Base-by-base conservation (phyloP, 495 filamentous ascomycete species). In the Neurospora sp. region DNA sequence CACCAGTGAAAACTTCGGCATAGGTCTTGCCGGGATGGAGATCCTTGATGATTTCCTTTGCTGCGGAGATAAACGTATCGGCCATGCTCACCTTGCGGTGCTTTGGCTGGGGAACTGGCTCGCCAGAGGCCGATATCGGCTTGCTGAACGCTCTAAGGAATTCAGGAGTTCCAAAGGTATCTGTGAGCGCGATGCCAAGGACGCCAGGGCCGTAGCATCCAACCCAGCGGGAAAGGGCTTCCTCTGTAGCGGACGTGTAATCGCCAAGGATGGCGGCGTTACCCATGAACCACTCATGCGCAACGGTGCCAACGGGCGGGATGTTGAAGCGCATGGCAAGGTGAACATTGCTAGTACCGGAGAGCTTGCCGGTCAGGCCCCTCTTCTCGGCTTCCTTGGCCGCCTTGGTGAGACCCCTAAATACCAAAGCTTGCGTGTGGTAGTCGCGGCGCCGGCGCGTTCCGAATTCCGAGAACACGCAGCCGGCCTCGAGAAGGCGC, bases 251-350 rank as follows among this genome's bases (percentile, higher is more conserved):
- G 69, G 87, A 86, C 74, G 86, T 83, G 76, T 98, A 99, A 81
- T 97, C 89, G 71, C 92, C 86, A 4, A 92, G 94, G 77, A 97
- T 92, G 41, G 96, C 94, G 18, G 96, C 96, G 70, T 97, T 93
- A 48, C 93, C 93, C 96, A 99, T 99, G 83, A 97, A 98, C 96
- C 96, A 99, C 82, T 99, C 96, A 75, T 99, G 96, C 0, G 96
- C 96, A 1, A 99, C 94, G 3, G 96, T 99, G 18, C 96, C 96
- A 22, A 99, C 89, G 0, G 95, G 92, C 9, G 88, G 82, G 38
- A 96, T 87, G 27, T 88, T 88, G 79, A 95, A 93, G 78, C 93
- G 92, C 92, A 96, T 96, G 20, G 96, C 96, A 73, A 98, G 91
- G 78, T 99, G 96, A 27, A 98, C 96, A 78, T 99, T 99, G 80